These are phyloP conservation scores for Paraphysoderma sedebokerense DNA, from an alignment of 371 early-diverging fungal genomes.

Conservation along the genomic window DNA sequence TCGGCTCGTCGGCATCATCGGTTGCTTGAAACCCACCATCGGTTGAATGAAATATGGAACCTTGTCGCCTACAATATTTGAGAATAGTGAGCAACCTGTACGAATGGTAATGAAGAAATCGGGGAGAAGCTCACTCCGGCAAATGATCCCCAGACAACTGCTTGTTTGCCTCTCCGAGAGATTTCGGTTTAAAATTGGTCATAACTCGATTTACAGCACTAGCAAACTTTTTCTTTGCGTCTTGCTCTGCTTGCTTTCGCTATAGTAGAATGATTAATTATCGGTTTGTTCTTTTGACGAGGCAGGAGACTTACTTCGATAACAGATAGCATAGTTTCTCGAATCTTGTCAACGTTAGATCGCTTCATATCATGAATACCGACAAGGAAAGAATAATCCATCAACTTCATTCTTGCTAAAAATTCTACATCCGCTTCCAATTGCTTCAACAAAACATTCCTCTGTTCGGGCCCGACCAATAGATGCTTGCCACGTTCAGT, in stretches of 20 bases:
- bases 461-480: conserved; percentile 62
- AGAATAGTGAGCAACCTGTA: conserved; percentile 5
- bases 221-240: too few relatives aligned
- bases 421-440: conserved; percentile 59
- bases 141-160: too few relatives aligned
- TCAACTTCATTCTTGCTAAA: conserved; percentile 43
- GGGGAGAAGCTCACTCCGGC: too few relatives aligned
- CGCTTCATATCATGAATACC: conserved; percentile 78
- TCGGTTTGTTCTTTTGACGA: too few relatives aligned
- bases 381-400: conserved; percentile 91
- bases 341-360: conserved; percentile 68
- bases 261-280: too few relatives aligned
- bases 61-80: conserved; percentile 23
- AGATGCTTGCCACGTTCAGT: conserved; percentile 43
- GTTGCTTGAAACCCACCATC: conserved; percentile 77
- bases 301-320: too few relatives aligned
- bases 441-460: conserved; percentile 54
- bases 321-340: too few relatives aligned
- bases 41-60: conserved; percentile 69
- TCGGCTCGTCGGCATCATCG: conserved; percentile 37
- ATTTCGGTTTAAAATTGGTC: too few relatives aligned
- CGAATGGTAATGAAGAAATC: not conserved
- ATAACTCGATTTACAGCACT: too few relatives aligned
- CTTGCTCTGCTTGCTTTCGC: too few relatives aligned
- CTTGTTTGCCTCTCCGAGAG: too few relatives aligned